phyloP scores from a whole-genome alignment of 139 green algal genomes.

The Tetraselmis chui region DNA sequence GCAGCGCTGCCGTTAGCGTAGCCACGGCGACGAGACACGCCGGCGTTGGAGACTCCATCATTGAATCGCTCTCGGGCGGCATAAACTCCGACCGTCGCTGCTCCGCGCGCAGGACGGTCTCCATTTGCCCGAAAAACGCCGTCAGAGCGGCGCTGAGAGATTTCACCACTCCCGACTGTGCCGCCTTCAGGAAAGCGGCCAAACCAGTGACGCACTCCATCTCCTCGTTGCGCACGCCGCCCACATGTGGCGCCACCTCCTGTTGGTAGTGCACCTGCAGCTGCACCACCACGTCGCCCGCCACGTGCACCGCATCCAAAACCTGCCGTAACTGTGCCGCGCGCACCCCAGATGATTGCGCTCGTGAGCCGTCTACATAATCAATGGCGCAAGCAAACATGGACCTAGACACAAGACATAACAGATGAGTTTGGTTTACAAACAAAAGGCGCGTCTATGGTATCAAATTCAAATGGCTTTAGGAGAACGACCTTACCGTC shows the following conservation, averaged over 20 bases:
- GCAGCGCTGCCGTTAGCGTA: slow-evolving; percentile 31
- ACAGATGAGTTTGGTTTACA: too few species aligned
- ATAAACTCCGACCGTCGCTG: slow-evolving; percentile 51
- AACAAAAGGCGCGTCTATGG: too few species aligned
- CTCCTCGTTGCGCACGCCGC: slow-evolving; percentile 20
- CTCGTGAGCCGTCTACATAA: too few species aligned
- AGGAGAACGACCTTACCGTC: too few species aligned
- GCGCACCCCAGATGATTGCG: too few species aligned
- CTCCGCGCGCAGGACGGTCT: slow-evolving; percentile 40
- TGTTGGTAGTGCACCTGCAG: slow-evolving; percentile 42
- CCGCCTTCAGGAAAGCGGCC: slow-evolving; percentile 32
- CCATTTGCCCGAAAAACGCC: slow-evolving; percentile 41
- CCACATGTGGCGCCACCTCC: slow-evolving; percentile 29
- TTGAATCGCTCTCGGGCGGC: slow-evolving; percentile 27
- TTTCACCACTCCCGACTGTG: slow-evolving; percentile 37
- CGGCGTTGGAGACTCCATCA: slow-evolving; percentile 48
- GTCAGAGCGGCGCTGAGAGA: slow-evolving; percentile 37
- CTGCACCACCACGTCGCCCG: slow-evolving; percentile 15
- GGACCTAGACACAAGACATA: too few species aligned
- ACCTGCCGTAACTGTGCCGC: slow-evolving; percentile 25
- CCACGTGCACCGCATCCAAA: slow-evolving; percentile 34
- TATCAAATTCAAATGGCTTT: too few species aligned
- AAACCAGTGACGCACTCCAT: slow-evolving; percentile 34
- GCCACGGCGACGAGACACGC: slow-evolving; percentile 38
- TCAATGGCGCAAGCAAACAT: too few species aligned